Evolutionary conservation across 768 basidiomycete species (phyloP), one percentile per base, ranked within the genome.

Genomic region (Boletus edulis): DNA sequence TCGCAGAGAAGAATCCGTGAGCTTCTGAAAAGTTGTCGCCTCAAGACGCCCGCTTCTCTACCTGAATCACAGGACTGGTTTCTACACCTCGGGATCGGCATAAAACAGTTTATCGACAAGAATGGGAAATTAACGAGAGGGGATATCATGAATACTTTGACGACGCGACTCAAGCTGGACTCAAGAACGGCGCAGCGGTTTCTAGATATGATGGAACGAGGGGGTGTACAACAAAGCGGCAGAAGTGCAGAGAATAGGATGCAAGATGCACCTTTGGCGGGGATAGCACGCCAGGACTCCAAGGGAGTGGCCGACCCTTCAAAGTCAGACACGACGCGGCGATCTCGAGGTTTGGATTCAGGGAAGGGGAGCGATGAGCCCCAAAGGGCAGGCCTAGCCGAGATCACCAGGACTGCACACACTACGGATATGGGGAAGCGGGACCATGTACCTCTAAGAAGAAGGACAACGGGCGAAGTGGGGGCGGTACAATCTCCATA

Each of bases 1-100:
- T 66, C 65, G 18, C 42, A 55, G 22, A 15, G 12, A 22, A 60
- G 12, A 32, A 53, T 66, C 13, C 50, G 52, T 24, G 35, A 53
- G 1, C 50, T 66, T 5, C 15, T 66, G 8, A 47, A 38, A 27
- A 18, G 10, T 0, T 47, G 27, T 27, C 46, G 35, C 4, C 46
- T 41, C 39, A 22, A 39, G 41, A 49, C 38, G 13, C 13, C 37
- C 2, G 38, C 17, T 7, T 13, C 10, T 6, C 15, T 29, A n/a
- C 37, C 47, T 13, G 24, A 38, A 0, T 37, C 24, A 48, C 22
- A 11, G 15, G 34, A 24, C 11, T 48, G 48, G 48, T 49, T 49
- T 20, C 1, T 31, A 20, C 24, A 20, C 24, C 27, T 49, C 8
- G 48, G 37, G 27, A 37, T 5, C 12, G 38, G 17, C 17, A 39